A percentile compares a stretch with the other conserved stretches of the same genome.
Conservation (phyloP, 2,329 filamentous ascomycete genomes). For the Aspergillus melleus region DNA sequence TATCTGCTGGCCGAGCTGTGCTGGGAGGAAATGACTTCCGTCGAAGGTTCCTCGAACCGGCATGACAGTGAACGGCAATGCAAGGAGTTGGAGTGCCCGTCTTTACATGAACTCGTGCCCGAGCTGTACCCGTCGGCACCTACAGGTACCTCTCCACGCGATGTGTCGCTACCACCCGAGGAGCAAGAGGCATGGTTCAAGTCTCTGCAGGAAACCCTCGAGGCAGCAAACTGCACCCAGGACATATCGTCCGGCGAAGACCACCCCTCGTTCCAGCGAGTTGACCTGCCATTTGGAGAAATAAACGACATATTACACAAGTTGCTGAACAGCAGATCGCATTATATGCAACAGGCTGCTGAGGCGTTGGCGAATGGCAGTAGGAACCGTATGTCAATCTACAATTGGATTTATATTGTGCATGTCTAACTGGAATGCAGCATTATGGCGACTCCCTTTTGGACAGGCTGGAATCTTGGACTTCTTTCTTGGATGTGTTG, state of each 20-base stretch:
- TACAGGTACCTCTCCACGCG: slow-evolving; percentile 18
- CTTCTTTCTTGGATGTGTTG: slow-evolving; percentile 43
- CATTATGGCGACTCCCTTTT: slow-evolving; percentile 40
- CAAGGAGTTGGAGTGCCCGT: slow-evolving; percentile 23
- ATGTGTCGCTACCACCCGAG: slow-evolving; percentile 21
- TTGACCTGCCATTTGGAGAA: slow-evolving; percentile 27
- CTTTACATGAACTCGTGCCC: slow-evolving; percentile 28
- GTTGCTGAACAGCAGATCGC: slow-evolving; percentile 39
- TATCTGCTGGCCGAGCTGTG: not conserved
- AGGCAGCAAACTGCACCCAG: slow-evolving; percentile 22
- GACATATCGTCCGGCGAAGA: slow-evolving; percentile 26
- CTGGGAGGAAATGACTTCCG: not conserved
- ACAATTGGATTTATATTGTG: not conserved
- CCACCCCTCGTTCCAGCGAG: slow-evolving; percentile 30
- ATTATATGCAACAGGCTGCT: slow-evolving; percentile 35
- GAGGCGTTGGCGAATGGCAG: slow-evolving; percentile 45
- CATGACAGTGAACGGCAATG: not conserved
- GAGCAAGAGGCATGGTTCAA: slow-evolving; percentile 37
- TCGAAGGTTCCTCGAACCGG: not conserved
- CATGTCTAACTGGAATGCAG: slow-evolving; percentile 23
- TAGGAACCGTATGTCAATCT: slow-evolving; percentile 39
- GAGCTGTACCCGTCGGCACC: slow-evolving; percentile 22
- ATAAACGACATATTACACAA: slow-evolving; percentile 32
- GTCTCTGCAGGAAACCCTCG: slow-evolving; percentile 33
- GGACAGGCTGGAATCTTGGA: slow-evolving; percentile 42